A percentile compares a stretch with the other conserved stretches of the same genome.
Conservation (phyloP, 495 filamentous ascomycete genomes). For the Lophiostoma macrostomum region DNA sequence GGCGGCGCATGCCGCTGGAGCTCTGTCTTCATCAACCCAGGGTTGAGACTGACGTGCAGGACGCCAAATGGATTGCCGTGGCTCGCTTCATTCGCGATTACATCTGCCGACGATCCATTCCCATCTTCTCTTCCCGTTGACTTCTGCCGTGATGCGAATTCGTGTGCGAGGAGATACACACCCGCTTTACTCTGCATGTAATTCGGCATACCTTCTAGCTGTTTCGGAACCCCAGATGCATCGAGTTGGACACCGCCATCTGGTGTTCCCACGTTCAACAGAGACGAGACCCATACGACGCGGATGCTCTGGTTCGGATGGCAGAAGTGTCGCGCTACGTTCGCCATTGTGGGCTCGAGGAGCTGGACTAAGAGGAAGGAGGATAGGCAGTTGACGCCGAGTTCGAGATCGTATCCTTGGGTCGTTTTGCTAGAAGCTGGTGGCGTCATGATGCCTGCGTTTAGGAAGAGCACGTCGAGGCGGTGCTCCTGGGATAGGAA, state of each 20-base stretch:
- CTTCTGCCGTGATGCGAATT: not conserved
- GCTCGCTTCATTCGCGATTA: no score
- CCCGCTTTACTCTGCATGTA: constrained; percentile 28
- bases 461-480: constrained; percentile 54
- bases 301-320: constrained; percentile 7
- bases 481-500: constrained; percentile 44
- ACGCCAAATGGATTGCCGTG: constrained; percentile 1
- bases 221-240: not conserved
- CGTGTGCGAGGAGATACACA: constrained; percentile 12
- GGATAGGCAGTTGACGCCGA: constrained; percentile 21
- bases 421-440: constrained; percentile 38
- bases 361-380: constrained; percentile 17
- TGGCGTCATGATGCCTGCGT: constrained; percentile 48
- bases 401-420: constrained; percentile 22
- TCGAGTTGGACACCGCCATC: constrained; percentile 16
- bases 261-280: constrained; percentile 10
- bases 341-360: constrained; percentile 8
- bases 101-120: no score
- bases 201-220: constrained; percentile 16
- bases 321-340: not conserved
- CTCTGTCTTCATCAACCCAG: constrained; percentile 47
- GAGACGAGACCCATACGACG: constrained; percentile 18
- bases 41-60: constrained; percentile 37
- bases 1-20: constrained; percentile 41
- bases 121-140: not conserved